Evolutionary conservation across 78 protist genomes (phyloP).

Genomic region (Pigoraptor vietnamica): DNA sequence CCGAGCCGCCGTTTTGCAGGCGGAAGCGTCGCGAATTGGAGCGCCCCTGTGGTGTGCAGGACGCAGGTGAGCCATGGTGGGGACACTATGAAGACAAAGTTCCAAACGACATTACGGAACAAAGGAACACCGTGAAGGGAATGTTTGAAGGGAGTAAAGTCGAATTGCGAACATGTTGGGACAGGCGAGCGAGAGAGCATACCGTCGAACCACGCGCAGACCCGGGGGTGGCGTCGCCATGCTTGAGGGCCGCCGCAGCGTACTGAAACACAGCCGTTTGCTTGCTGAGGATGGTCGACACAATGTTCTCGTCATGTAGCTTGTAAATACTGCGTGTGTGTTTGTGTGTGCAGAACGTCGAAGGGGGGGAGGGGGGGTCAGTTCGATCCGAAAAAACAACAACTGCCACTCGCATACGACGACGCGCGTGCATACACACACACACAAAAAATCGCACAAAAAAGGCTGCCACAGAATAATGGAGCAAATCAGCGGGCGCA

Average conservation of each 20-base stretch:
- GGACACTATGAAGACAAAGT: not conserved
- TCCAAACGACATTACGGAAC: not conserved
- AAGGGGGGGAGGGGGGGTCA: not conserved
- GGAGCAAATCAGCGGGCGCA: not conserved
- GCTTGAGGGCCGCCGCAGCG: not conserved
- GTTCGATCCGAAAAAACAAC: not conserved
- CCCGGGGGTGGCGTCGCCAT: too few species aligned
- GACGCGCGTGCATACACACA: too few species aligned
- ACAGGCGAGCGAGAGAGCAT: not conserved
- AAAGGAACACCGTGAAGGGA: not conserved
- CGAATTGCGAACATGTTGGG: not conserved
- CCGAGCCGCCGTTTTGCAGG: too few species aligned
- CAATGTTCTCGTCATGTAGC: not conserved
- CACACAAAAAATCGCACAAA: too few species aligned
- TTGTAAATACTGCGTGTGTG: not conserved
- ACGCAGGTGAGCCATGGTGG: not conserved
- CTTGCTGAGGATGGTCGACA: not conserved
- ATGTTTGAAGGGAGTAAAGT: not conserved
- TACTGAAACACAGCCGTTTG: not conserved
- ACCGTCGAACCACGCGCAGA: too few species aligned
- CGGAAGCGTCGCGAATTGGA: not conserved
- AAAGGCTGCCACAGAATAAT: too few species aligned
- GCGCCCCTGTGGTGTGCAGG: not conserved
- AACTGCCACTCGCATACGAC: too few species aligned
- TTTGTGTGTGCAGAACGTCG: not conserved